These are phyloP conservation scores for Tolypocladium sp. DNA, from an alignment of 2,329 filamentous ascomycete genomes.

Conservation along the genomic window DNA sequence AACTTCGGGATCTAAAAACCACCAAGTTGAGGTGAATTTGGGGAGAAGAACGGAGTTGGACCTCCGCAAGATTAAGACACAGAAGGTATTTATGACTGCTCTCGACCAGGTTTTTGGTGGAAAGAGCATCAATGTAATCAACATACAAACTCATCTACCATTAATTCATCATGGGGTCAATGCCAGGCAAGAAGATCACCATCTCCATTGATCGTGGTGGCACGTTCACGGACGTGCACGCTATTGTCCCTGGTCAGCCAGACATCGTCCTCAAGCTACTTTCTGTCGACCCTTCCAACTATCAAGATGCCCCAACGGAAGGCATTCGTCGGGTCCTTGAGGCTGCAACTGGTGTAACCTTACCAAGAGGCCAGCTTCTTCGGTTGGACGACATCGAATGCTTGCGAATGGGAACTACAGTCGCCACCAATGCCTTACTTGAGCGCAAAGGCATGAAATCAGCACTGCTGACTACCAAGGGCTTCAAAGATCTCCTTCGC, in stretches of 20 bases:
- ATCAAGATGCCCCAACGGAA: slow-evolving; percentile 64
- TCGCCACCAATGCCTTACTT: slow-evolving; percentile 66
- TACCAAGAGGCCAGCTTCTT: slow-evolving; percentile 22
- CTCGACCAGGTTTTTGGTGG: no score
- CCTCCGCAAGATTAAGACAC: no score
- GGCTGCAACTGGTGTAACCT: slow-evolving; percentile 17
- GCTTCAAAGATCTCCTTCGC: slow-evolving; percentile 61
- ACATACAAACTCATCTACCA: no score
- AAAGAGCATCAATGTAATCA: no score
- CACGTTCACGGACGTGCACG: slow-evolving; percentile 65
- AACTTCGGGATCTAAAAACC: no score
- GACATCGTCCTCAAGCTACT: slow-evolving; percentile 64
- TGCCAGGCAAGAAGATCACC: no score
- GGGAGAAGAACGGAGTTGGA: no score
- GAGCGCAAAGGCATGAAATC: slow-evolving; percentile 65
- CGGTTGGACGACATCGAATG: slow-evolving; percentile 40
- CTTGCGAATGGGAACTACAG: slow-evolving; percentile 71
- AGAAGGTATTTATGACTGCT: no score
- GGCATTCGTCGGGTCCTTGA: slow-evolving; percentile 48
- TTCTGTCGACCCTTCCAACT: slow-evolving; percentile 63
- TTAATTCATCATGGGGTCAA: no score
- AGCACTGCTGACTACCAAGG: slow-evolving; percentile 61
- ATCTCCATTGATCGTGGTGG: slow-evolving; percentile 25
- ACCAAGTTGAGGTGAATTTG: no score
- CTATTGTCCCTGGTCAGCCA: slow-evolving; percentile 54